Evolutionary conservation across 352 stramenopile species (phyloP).

Genomic region (Saprolegnia parasitica): DNA sequence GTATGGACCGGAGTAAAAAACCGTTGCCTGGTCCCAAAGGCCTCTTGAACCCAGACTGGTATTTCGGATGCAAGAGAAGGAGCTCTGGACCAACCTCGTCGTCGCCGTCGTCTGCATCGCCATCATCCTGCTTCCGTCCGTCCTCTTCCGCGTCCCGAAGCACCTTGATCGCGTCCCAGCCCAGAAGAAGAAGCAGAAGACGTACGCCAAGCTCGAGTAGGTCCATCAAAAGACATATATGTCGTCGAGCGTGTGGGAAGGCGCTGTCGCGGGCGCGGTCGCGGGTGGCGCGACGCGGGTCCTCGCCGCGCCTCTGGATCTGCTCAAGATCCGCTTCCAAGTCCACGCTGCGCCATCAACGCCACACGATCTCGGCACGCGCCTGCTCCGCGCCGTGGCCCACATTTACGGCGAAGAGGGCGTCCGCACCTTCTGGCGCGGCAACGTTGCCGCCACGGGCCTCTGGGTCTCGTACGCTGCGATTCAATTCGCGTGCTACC

Average conservation of each 20-base stretch:
- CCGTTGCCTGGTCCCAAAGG: too few species aligned
- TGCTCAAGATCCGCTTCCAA: slow-evolving; percentile 82
- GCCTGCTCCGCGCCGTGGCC: slow-evolving; percentile 46
- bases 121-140: slow-evolving; percentile 56
- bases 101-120: slow-evolving; percentile 58
- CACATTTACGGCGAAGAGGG: slow-evolving; percentile 80
- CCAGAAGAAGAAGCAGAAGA: slow-evolving; percentile 27
- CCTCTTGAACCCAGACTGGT: too few species aligned
- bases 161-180: neutral
- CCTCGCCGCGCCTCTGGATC: slow-evolving; percentile 66
- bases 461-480: slow-evolving; percentile 82
- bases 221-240: slow-evolving; percentile 19
- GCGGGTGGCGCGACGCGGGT: slow-evolving; percentile 61
- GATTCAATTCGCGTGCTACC: slow-evolving; percentile 69
- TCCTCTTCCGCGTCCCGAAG: slow-evolving; percentile 44
- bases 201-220: slow-evolving; percentile 30
- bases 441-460: slow-evolving; percentile 65
- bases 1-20: neutral
- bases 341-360: slow-evolving; percentile 51
- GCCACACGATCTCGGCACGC: slow-evolving; percentile 45
- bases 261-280: slow-evolving; percentile 53
- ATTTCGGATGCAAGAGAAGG: slow-evolving; percentile 24
- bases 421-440: slow-evolving; percentile 73
- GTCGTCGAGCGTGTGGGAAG: slow-evolving; percentile 38
- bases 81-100: slow-evolving; percentile 53